Evolutionary conservation across 106 monocot genomes (phyloP), one percentile per base, ranked within the genome.

Genomic region (Gastrodia elata): DNA sequence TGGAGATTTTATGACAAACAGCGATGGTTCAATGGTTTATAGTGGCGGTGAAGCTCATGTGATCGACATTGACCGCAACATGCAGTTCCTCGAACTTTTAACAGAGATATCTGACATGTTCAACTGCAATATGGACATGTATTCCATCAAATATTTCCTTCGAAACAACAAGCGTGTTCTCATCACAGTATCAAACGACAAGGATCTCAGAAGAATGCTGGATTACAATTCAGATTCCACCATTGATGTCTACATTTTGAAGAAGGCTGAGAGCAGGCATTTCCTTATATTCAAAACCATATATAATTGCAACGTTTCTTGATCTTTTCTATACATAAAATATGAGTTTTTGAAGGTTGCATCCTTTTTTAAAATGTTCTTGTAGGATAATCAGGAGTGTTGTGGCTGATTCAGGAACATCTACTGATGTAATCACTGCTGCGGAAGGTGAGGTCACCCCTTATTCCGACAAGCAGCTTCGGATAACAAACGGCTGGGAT

Each of bases 1-100:
- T 52, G 97, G 93, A 38, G 88, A 91, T 38, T 97, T 97, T 82
- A 73, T 82, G 39, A 72, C 79, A 10, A 87, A 82, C 64, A 83
- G 35, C 40, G 97, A 97, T 79, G 97, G 97, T 35, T 82, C 86
- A 9, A 56, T 97, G 81, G 78, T 80, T 38, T 97, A 90, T 40
- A 58, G 39, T 76, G 96, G 96, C 24, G 96, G 96, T 57, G 96
- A 97, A 74, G 96, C 97, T 11, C 93, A 97, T 80, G 97, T 88
- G 10, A 88, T 97, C 15, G 93, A 88, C 71, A 86, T 97, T 28
- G 82, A 84, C 13, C 83, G 77, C 39, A 83, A 80, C 38, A 88
- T 83, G 83, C 61, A 77, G 52, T 80, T 97, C 28, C 57, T 73
- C 68, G 88, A 90, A 75, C 73, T 97, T 3, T 77, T 84, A 38